Conservation (phyloP, 768 basidiomycete genomes). For the Coprinellus micaceus region DNA sequence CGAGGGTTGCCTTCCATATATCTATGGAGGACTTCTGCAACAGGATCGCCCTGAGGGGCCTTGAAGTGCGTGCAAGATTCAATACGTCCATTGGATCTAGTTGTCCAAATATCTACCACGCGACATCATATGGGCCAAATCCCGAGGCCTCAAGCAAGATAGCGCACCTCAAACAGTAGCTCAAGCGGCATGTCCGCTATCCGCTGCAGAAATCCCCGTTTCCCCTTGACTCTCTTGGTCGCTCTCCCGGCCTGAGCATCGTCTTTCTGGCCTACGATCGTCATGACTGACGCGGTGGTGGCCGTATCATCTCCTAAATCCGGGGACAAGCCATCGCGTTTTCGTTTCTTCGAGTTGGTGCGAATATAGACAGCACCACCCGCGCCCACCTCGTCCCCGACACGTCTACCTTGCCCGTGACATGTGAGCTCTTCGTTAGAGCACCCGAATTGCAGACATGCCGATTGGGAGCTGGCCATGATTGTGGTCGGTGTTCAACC, state of each 20-base stretch:
- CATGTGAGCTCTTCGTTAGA: no score
- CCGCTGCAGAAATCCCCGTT: conserved; percentile 7
- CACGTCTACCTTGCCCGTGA: no score
- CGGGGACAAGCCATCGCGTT: no score
- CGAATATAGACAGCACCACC: no score
- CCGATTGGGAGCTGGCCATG: no score
- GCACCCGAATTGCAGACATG: no score
- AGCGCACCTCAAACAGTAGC: conserved; percentile 9
- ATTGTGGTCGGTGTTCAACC: no score
- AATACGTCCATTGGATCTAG: conserved; percentile 35
- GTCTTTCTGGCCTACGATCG: not conserved
- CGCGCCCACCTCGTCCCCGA: no score
- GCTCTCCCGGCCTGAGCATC: not conserved
- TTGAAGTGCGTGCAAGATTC: conserved; percentile 35
- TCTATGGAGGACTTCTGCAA: conserved; percentile 11
- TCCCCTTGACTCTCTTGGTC: not conserved
- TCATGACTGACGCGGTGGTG: not conserved
- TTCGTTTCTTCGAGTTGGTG: no score
- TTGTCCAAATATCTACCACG: conserved; percentile 33
- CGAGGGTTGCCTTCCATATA: conserved; percentile 3
- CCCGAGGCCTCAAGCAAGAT: not conserved
- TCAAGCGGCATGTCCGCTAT: conserved; percentile 14
- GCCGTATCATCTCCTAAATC: no score
- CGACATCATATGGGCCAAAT: not conserved
- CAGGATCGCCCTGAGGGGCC: conserved; percentile 24